These are phyloP conservation scores for Gastrolobium villosum DNA, from an alignment of 306 rosid species.

Conservation along the genomic window DNA sequence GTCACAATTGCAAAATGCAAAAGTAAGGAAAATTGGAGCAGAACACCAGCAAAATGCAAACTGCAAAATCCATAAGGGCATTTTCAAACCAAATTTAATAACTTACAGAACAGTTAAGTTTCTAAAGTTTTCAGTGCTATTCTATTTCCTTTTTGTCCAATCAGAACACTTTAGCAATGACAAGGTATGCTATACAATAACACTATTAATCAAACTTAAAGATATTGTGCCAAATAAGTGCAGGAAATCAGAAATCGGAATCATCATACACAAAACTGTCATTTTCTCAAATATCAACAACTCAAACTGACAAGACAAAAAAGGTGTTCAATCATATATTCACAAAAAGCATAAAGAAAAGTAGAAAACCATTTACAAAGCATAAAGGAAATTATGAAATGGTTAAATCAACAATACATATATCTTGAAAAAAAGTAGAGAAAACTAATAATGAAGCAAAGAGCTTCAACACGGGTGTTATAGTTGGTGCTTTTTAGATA, in stretches of 20 bases:
- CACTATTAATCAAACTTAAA: slow-evolving; percentile 24
- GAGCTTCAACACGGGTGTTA: neutral
- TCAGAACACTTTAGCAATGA: slow-evolving; percentile 18
- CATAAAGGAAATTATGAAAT: neutral
- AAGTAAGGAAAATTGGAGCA: neutral
- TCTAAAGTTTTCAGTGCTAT: neutral
- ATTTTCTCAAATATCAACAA: neutral
- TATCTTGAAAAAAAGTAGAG: neutral
- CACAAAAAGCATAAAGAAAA: neutral
- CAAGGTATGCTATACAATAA: neutral
- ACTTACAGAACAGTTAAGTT: neutral
- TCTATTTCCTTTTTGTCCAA: slow-evolving; percentile 12
- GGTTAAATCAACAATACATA: neutral
- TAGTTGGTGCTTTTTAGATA: neutral
- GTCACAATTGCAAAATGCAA: neutral
- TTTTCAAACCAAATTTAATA: slow-evolving; percentile 21
- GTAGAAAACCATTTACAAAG: neutral
- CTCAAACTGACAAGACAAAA: neutral
- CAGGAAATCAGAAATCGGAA: neutral
- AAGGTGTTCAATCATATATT: neutral
- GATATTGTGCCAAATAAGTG: neutral
- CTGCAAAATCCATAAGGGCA: neutral
- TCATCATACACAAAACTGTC: neutral
- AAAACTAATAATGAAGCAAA: neutral
- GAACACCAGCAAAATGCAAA: neutral